Percentiles rank a stretch among this genome's conserved stretches.
phyloP scores from a whole-genome alignment of 495 filamentous ascomycete genomes.

The Podospora appendiculata region DNA sequence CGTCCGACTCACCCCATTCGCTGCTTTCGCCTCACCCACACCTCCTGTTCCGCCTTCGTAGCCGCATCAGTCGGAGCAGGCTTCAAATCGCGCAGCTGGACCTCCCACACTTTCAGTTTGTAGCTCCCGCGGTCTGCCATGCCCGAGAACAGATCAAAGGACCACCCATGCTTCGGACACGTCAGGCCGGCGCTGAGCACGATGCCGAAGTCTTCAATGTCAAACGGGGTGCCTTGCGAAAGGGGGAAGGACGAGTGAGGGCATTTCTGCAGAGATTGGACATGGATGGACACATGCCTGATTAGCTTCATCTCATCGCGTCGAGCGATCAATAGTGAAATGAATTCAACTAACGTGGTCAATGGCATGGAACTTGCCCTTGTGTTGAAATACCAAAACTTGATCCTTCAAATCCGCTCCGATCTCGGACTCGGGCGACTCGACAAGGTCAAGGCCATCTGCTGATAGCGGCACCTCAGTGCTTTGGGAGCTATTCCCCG shows the following conservation, averaged over 20 bases:
- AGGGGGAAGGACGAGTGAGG: slow-evolving; percentile 53
- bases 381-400: slow-evolving; percentile 50
- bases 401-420: slow-evolving; percentile 39
- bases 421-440: slow-evolving; percentile 1
- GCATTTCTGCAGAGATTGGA: slow-evolving; percentile 39
- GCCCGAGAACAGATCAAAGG: slow-evolving; percentile 52
- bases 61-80: not conserved
- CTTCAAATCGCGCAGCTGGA: slow-evolving; percentile 36
- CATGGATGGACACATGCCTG: no score
- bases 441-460: not conserved
- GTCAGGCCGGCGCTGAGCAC: slow-evolving; percentile 43
- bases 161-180: slow-evolving; percentile 56
- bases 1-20: slow-evolving; percentile 26
- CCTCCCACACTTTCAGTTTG: slow-evolving; percentile 51
- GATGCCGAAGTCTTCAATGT: slow-evolving; percentile 56
- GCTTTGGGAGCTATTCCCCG: slow-evolving; percentile 29
- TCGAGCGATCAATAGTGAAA: not conserved
- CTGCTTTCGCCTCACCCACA: slow-evolving; percentile 46
- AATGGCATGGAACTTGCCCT: slow-evolving; percentile 50
- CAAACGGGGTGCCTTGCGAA: slow-evolving; percentile 47
- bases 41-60: slow-evolving; percentile 33
- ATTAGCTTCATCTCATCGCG: not conserved
- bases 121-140: slow-evolving; percentile 49
- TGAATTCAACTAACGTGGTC: slow-evolving; percentile 44
- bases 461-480: slow-evolving; percentile 26